phyloP scores from a whole-genome alignment of 495 filamentous ascomycete species.

The Penicillium steckii region DNA sequence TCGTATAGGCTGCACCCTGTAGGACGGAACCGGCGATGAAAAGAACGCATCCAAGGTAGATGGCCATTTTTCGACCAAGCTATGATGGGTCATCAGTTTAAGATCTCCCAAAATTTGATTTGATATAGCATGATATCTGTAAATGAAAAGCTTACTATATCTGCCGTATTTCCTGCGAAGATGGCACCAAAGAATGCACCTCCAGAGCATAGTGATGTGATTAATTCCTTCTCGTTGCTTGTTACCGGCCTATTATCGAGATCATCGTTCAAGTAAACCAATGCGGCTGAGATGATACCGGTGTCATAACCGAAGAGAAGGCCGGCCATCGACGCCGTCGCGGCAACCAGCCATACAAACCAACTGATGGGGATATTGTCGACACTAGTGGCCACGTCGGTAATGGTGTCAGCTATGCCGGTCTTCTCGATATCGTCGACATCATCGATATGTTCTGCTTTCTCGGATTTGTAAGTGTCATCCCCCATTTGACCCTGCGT shows the following conservation, averaged over 20 bases:
- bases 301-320: constrained; percentile 49
- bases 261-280: constrained; percentile 38
- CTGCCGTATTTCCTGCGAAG: constrained; percentile 49
- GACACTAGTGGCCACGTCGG: constrained; percentile 7
- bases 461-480: neutral
- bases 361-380: constrained; percentile 11
- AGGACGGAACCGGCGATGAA: constrained; percentile 45
- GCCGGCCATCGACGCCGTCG: constrained; percentile 37
- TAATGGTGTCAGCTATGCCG: neutral
- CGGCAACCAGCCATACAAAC: constrained; percentile 38
- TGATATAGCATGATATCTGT: neutral
- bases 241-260: constrained; percentile 29
- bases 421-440: constrained; percentile 3
- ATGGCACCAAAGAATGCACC: constrained; percentile 55
- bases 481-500: neutral
- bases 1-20: constrained; percentile 47
- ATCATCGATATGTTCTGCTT: neutral
- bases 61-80: constrained; percentile 49
- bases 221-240: constrained; percentile 44
- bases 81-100: neutral
- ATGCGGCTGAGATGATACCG: constrained; percentile 47
- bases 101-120: neutral
- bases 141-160: constrained; percentile 22
- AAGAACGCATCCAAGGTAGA: constrained; percentile 49
- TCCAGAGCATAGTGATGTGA: constrained; percentile 46